phyloP scores from a whole-genome alignment of 2,329 filamentous ascomycete species.

The Aspergillus brunneoviolaceus region DNA sequence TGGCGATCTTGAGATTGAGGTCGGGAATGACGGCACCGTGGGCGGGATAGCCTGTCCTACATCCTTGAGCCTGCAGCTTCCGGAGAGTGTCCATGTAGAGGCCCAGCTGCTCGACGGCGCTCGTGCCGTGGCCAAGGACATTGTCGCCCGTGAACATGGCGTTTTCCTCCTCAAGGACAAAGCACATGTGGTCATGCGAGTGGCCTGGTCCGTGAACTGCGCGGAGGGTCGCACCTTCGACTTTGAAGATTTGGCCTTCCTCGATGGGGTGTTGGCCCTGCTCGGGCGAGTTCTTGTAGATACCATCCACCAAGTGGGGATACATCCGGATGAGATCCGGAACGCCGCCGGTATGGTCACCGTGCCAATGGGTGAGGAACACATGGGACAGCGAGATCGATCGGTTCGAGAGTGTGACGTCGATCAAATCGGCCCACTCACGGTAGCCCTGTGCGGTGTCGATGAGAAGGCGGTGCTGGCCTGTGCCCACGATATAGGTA shows the following conservation, averaged over 20 bases:
- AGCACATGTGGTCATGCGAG: conserved; percentile 72
- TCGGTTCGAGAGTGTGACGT: conserved; percentile 27
- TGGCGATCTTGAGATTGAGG: conserved; percentile 40
- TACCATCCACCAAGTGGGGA: conserved; percentile 24
- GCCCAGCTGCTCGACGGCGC: conserved; percentile 42
- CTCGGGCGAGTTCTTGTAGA: conserved; percentile 42
- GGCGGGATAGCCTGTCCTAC: conserved; percentile 45
- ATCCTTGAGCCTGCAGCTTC: conserved; percentile 37
- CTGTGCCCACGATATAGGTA: conserved; percentile 43
- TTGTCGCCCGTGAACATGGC: conserved; percentile 82
- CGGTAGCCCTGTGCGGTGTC: conserved; percentile 38
- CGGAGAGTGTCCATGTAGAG: conserved; percentile 38
- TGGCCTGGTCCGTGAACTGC: conserved; percentile 63
- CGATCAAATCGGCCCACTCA: conserved; percentile 38
- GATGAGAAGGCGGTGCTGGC: conserved; percentile 34
- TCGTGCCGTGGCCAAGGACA: conserved; percentile 62
- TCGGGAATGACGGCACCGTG: conserved; percentile 46
- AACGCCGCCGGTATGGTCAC: conserved; percentile 46
- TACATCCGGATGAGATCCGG: conserved; percentile 38
- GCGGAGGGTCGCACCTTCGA: conserved; percentile 42
- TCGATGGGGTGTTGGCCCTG: conserved; percentile 33
- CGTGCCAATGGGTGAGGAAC: conserved; percentile 47
- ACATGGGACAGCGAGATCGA: conserved; percentile 43
- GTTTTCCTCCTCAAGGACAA: conserved; percentile 68
- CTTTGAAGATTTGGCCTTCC: conserved; percentile 39